Percentiles rank a stretch among this genome's conserved stretches.
Conservation (phyloP, 192 early-diverging fungal species). For the Chytriomyces sp. region DNA sequence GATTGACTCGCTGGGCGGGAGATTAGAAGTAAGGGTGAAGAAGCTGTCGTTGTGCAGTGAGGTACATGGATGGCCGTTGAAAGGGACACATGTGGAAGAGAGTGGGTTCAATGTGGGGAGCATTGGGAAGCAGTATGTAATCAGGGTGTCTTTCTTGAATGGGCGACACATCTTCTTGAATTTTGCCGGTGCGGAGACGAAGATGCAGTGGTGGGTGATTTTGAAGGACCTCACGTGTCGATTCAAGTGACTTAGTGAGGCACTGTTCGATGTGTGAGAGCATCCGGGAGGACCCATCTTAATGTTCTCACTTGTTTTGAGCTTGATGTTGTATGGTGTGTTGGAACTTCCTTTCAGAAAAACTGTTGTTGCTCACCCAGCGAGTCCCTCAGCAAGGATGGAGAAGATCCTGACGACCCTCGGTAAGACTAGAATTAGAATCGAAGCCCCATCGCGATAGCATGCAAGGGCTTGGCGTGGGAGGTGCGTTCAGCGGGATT, state of each 20-base stretch:
- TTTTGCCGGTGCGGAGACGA: not conserved
- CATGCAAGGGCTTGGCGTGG: not conserved
- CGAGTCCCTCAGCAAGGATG: too few relatives aligned
- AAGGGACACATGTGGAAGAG: not conserved
- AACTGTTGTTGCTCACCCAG: too few relatives aligned
- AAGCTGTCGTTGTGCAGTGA: not conserved
- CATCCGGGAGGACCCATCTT: too few relatives aligned
- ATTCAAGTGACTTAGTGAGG: not conserved
- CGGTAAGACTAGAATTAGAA: not conserved
- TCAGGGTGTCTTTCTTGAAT: not conserved
- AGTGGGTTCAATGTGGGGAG: not conserved
- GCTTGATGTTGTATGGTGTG: too few relatives aligned
- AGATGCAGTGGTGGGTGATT: not conserved
- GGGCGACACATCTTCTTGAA: not conserved
- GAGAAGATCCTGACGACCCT: constrained; percentile 15
- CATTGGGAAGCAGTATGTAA: not conserved
- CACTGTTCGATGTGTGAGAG: not conserved
- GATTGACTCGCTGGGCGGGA: not conserved
- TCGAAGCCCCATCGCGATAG: not conserved
- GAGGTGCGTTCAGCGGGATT: not conserved
- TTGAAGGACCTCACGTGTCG: not conserved
- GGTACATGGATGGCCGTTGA: not conserved
- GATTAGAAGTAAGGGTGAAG: not conserved
- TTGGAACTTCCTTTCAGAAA: too few relatives aligned
- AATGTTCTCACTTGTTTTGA: too few relatives aligned